Evolutionary conservation across 768 basidiomycete genomes (phyloP).

Genomic region (Lyophyllum shimeji): DNA sequence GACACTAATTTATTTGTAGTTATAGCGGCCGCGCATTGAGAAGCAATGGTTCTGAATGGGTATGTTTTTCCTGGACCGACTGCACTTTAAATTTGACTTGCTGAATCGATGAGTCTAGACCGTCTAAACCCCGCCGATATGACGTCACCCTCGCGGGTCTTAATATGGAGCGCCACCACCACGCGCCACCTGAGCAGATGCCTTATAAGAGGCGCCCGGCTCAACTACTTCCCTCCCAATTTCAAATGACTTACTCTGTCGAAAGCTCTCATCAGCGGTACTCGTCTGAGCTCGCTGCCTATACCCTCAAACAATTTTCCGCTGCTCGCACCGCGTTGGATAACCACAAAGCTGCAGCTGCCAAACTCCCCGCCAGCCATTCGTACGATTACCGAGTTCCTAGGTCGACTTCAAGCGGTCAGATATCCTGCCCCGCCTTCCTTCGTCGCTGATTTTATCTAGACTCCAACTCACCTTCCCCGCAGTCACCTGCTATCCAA

Average conservation of each 20-base stretch:
- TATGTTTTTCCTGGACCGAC: neutral
- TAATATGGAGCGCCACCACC: neutral
- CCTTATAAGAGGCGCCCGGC: conserved; percentile 10
- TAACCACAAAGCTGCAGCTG: conserved; percentile 31
- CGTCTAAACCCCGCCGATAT: neutral
- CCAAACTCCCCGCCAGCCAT: conserved; percentile 37
- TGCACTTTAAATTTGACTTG: too few relatives aligned
- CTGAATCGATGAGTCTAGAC: too few relatives aligned
- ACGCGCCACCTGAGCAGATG: neutral
- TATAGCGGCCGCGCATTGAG: neutral
- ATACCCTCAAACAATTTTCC: conserved; percentile 47
- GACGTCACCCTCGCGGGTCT: conserved; percentile 4
- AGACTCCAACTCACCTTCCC: neutral
- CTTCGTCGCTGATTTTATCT: neutral
- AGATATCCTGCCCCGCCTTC: neutral
- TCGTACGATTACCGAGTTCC: conserved; percentile 19
- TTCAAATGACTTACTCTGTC: conserved; percentile 13
- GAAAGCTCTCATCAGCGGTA: conserved; percentile 35
- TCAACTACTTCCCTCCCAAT: neutral
- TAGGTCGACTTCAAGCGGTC: conserved; percentile 9
- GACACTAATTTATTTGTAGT: conserved; percentile 25
- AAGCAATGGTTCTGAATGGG: neutral
- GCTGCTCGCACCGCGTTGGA: conserved; percentile 35
- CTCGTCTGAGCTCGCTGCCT: conserved; percentile 46
- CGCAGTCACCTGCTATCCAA: neutral